Conservation (phyloP, 352 stramenopile species). For the Phytophthora lateralis region DNA sequence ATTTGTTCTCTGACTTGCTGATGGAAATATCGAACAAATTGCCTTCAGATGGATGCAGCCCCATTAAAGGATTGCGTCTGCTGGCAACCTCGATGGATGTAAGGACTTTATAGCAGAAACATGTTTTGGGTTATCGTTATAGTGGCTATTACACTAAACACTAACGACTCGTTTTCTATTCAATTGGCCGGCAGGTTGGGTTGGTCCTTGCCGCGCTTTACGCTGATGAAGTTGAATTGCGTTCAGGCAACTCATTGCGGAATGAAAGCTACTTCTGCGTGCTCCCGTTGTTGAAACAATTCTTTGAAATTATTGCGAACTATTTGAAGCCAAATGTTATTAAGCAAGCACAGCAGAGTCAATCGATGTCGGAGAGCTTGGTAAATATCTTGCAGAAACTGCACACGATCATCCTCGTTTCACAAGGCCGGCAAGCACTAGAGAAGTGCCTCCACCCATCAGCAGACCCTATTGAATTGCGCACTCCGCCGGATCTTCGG, state of each 20-base stretch:
- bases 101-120: conserved; percentile 16
- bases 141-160: background rate
- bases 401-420: conserved; percentile 68
- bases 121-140: conserved; percentile 6
- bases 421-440: conserved; percentile 54
- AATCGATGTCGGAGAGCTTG: conserved; percentile 40
- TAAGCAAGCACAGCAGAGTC: conserved; percentile 41
- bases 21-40: conserved; percentile 46
- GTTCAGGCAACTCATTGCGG: conserved; percentile 5
- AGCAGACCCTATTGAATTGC: conserved; percentile 64
- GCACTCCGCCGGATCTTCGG: conserved; percentile 61
- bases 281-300: conserved; percentile 48
- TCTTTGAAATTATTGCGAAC: conserved; percentile 54
- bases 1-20: conserved; percentile 47
- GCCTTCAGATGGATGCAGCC: conserved; percentile 28
- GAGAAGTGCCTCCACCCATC: conserved; percentile 50
- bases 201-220: conserved; percentile 48
- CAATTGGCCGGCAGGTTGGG: conserved; percentile 35
- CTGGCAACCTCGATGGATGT: conserved; percentile 50
- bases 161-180: conserved; percentile 22
- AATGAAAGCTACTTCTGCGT: conserved; percentile 19
- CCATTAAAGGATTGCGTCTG: conserved; percentile 36
- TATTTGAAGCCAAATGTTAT: conserved; percentile 51
- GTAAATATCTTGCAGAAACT: conserved; percentile 51
- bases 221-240: conserved; percentile 23